Evolutionary conservation across 148 eudicot genomes (phyloP), one percentile per base, ranked within the genome.

Genomic region (Nyssa sinensis): DNA sequence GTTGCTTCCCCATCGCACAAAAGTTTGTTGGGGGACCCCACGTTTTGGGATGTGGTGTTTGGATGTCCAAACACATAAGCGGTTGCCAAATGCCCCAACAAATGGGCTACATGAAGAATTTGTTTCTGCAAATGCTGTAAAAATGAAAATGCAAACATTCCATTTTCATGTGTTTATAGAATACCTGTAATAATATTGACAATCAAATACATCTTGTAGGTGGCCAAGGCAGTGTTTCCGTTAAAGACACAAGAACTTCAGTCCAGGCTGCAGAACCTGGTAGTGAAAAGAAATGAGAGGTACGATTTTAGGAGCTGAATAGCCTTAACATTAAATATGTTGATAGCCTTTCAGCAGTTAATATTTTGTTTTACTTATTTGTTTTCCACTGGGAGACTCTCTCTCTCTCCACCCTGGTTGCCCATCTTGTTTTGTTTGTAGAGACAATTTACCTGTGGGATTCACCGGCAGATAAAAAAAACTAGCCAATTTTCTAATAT

Each of bases 261-360:
- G 34, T 49, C 14, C 64, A 51, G 27, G 70, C 39, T 3, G 51
- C 72, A 19, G 75, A 70, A 64, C 60, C 58, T 12, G 55, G 61
- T 65, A 57, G 31, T 1, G 81, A 74, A 79, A 62, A 66, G 64
- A 74, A 72, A 67, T 29, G 13, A 12, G 76, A 78, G 44, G 71
- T 14, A 17, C 59, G 47, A 62, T 29, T 9, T 39, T 51, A 51
- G 58, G 2, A 51, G 59, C 3, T 55, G 19, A 55, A 55, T 17
- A 4, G 9, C 5, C 44, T 9, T 21, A 17, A 55, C 12, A 55
- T n/a, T 55, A 7, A 55, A 55, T 55, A 19, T n/a, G 25, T 2
- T 21, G 17, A 6, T 55, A 55, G 24, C 59, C 25, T n/a, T 55
- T 55, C 59, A 55, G 24, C 1, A 55, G 7, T n/a, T 19, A 55